Conservation (phyloP, 2,329 filamentous ascomycete genomes). For the Epichloe uncinata region DNA sequence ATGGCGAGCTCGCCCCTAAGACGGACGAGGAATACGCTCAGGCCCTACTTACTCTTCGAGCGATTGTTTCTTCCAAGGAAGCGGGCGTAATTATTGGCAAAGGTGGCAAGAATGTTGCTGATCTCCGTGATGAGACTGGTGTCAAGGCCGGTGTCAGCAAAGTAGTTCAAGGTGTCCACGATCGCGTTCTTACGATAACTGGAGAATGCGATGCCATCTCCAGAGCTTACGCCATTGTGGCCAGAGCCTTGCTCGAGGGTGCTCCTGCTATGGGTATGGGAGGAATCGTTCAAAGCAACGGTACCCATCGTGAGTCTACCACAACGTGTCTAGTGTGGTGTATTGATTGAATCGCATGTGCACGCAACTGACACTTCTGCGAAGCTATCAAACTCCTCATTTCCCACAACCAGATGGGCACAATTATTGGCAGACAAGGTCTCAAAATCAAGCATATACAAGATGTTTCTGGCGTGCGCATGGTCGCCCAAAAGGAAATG, state of each 20-base stretch:
- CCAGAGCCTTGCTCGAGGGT: conserved; percentile 81
- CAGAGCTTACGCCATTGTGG: conserved; percentile 86
- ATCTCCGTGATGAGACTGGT: conserved; percentile 91
- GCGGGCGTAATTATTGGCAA: conserved; percentile 99
- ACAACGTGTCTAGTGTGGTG: neutral
- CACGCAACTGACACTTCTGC: neutral
- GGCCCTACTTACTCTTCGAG: conserved; percentile 83
- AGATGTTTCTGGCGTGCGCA: conserved; percentile 89
- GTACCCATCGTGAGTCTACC: conserved; percentile 67
- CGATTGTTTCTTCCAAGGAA: conserved; percentile 97
- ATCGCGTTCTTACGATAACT: conserved; percentile 91
- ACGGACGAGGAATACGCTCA: conserved; percentile 95
- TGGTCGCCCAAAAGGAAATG: conserved; percentile 99
- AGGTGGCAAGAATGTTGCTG: conserved; percentile 94
- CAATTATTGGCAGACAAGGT: conserved; percentile 91
- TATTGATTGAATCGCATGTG: neutral
- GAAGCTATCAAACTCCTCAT: conserved; percentile 93
- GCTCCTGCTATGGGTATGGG: conserved; percentile 95
- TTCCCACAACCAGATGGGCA: conserved; percentile 99
- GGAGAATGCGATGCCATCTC: conserved; percentile 80
- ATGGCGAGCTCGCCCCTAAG: conserved; percentile 71
- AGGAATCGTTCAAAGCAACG: conserved; percentile 71
- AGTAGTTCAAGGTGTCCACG: conserved; percentile 93
- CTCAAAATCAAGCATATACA: conserved; percentile 99
- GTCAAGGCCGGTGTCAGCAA: conserved; percentile 98